Conservation (phyloP, 345 rosid species). For the Camelina sativa region DNA sequence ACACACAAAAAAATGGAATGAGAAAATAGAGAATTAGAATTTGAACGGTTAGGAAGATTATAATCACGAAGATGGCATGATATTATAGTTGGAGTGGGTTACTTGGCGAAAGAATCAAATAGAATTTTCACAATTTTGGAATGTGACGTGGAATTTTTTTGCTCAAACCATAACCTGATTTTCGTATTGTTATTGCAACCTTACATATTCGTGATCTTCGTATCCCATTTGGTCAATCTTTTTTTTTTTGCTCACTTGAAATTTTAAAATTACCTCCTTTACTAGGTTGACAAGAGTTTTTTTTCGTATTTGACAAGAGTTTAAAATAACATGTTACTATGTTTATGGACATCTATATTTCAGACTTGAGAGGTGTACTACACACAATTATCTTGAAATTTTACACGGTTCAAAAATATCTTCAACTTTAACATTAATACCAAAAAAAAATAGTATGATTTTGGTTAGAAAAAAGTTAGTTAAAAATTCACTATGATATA, state of each 20-base stretch:
- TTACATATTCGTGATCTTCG: conserved; percentile 6
- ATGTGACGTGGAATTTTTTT: conserved; percentile 32
- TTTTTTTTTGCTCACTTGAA: not conserved
- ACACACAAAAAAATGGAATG: not conserved
- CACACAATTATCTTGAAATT: not conserved
- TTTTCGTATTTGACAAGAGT: too few relatives aligned
- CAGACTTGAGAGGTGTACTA: too few relatives aligned
- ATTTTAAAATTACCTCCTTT: not conserved
- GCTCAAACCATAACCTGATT: not conserved
- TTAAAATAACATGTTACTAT: too few relatives aligned
- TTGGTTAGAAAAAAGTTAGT: not conserved
- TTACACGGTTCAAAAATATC: not conserved
- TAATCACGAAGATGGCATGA: conserved; percentile 49
- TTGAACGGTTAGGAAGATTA: conserved; percentile 36
- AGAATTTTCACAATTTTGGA: conserved; percentile 34
- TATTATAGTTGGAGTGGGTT: conserved; percentile 46
- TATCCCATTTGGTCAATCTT: not conserved
- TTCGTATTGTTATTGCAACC: conserved; percentile 18
- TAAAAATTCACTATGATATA: not conserved
- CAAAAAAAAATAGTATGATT: not conserved
- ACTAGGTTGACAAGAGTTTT: too few relatives aligned
- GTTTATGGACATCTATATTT: not conserved
- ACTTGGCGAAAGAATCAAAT: conserved; percentile 43
- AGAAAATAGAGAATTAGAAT: conserved; percentile 4
- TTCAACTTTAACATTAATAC: not conserved